Percentiles rank a stretch among this genome's conserved stretches.
These are phyloP conservation scores for Tulasnella sp. DNA, from an alignment of 768 basidiomycete species.

Conservation along the genomic window DNA sequence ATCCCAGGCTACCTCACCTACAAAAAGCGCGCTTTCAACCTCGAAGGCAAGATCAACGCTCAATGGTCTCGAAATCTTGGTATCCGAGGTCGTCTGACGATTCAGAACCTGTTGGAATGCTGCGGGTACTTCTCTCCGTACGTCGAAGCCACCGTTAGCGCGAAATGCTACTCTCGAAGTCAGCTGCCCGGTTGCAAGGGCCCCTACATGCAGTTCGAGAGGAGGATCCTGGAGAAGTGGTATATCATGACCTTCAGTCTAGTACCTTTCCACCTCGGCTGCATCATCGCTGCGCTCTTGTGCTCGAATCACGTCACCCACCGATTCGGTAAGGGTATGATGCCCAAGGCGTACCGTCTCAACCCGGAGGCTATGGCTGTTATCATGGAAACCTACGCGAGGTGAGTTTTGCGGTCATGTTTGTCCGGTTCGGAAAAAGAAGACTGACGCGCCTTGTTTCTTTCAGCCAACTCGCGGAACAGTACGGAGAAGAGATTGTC, in stretches of 20 bases:
- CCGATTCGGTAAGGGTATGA: conserved; percentile 80
- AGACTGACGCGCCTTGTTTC: not conserved
- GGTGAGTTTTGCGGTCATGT: conserved; percentile 35
- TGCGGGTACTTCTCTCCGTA: conserved; percentile 76
- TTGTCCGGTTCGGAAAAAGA: not conserved
- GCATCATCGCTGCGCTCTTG: conserved; percentile 52
- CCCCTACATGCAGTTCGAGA: conserved; percentile 40
- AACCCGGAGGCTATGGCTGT: conserved; percentile 64
- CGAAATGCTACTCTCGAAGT: conserved; percentile 63
- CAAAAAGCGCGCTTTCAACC: conserved; percentile 61
- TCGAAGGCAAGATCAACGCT: conserved; percentile 68
- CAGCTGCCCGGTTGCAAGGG: conserved; percentile 64
- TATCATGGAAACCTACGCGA: conserved; percentile 81
- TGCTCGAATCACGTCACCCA: conserved; percentile 81
- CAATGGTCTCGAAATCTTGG: conserved; percentile 62
- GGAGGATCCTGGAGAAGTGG: conserved; percentile 30
- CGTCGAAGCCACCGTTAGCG: conserved; percentile 63
- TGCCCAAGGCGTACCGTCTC: conserved; percentile 71
- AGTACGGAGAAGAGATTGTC: conserved; percentile 44
- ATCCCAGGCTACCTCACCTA: conserved; percentile 70
- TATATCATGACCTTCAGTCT: conserved; percentile 53
- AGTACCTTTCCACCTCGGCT: conserved; percentile 52
- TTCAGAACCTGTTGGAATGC: conserved; percentile 66
- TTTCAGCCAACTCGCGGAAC: conserved; percentile 56
- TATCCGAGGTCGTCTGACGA: conserved; percentile 44